Evolutionary conservation across 768 basidiomycete species (phyloP), one percentile per base, ranked within the genome.

Genomic region (Phylloporus arenicola): DNA sequence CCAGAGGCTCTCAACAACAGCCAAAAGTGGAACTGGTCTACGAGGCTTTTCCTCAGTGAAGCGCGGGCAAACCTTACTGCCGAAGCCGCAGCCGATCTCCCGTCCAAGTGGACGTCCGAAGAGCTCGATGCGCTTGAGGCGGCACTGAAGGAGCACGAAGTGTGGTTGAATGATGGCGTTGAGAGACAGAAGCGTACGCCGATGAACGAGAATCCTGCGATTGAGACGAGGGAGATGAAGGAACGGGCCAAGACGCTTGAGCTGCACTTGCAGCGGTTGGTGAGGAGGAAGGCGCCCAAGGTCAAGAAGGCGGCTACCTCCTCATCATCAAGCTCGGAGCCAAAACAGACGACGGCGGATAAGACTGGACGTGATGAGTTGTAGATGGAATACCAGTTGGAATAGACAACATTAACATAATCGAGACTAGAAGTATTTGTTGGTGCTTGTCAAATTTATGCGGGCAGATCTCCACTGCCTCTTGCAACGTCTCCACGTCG

Each of bases 21-120:
- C 51, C 88, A 89, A 64, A 86, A 82, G 80, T 86, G 82, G 87
- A 92, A 83, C 70, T 99, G 81, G 88, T 85, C 77, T 68, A 88
- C 82, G 51, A 84, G 77, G 14, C 67, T 88, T n/a, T 99, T 98
- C 84, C 77, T 96, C 25, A 70, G 75, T 1, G 87, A 92, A 47
- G 93, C 94, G 20, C 75, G 75, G 6, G 64, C 75, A 50, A 94
- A 95, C 67, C 70, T 87, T 39, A 89, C 89, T 2, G 68, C 70
- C 3, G 88, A 88, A 57, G 69, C 75, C 13, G 74, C 75, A 10
- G 76, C 74, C 0, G 84, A 76, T 5, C 68, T 82, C 7, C 82
- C 81, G 0, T 83, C 86, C 0, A 89, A 88, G 63, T 96, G 87
- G 82, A 93, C 92, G 1, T 64, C 73, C 14, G 87, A 84, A n/a